Evolutionary conservation across 2,329 filamentous ascomycete genomes (phyloP).

Genomic region (Chaetomiaceae sp.): DNA sequence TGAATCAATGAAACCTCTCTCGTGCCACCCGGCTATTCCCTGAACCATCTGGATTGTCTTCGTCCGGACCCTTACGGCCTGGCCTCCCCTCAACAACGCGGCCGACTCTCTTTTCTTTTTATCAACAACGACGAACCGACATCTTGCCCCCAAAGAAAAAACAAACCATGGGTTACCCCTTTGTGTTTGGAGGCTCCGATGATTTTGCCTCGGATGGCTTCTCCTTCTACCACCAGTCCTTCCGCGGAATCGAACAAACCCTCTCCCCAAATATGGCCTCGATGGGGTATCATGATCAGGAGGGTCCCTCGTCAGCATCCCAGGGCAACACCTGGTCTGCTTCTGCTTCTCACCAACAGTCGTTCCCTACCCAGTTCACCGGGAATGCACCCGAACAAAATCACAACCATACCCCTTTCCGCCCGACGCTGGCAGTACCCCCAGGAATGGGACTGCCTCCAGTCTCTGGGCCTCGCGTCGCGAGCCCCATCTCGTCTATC

Average conservation of each 20-base stretch:
- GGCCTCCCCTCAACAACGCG: too few species aligned
- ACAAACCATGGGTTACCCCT: slow-evolving; percentile 12
- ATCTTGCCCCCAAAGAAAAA: neutral
- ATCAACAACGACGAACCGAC: too few species aligned
- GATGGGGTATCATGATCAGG: slow-evolving; percentile 30
- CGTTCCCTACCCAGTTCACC: slow-evolving; percentile 30
- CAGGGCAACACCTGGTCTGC: slow-evolving; percentile 22
- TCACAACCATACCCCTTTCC: slow-evolving; percentile 7
- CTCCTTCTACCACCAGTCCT: too few species aligned
- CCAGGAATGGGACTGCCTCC: slow-evolving; percentile 18
- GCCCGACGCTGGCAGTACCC: slow-evolving; percentile 14
- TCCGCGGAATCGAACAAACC: slow-evolving; percentile 7
- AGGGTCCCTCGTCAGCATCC: slow-evolving; percentile 21
- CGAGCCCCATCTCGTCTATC: slow-evolving; percentile 37
- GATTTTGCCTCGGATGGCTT: too few species aligned
- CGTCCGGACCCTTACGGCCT: too few species aligned
- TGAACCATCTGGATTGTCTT: too few species aligned
- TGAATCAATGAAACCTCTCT: too few species aligned
- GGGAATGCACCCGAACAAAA: slow-evolving; percentile 18
- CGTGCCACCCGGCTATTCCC: too few species aligned
- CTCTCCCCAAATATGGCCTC: slow-evolving; percentile 7
- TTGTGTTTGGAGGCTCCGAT: neutral
- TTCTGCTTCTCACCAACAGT: slow-evolving; percentile 27
- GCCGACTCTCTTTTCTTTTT: too few species aligned
- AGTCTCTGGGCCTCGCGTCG: slow-evolving; percentile 26